Evolutionary conservation across 129 eudicot species (phyloP).

Genomic region (Mikania micrantha): DNA sequence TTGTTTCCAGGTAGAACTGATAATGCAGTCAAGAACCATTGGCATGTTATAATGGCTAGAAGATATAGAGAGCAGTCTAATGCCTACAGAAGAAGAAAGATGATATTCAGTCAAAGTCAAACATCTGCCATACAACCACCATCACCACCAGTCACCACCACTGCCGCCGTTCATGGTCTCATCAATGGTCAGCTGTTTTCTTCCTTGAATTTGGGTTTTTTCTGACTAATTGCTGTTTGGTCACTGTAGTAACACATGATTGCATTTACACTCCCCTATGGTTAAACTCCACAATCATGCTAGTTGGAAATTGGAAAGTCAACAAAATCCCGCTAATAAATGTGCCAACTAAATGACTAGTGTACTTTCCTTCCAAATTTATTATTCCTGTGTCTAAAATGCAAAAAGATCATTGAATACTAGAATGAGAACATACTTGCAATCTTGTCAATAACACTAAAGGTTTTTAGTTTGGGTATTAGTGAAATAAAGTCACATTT

Average conservation of each 20-base stretch:
- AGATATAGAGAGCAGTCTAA: slow-evolving; percentile 42
- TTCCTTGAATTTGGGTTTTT: background rate
- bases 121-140: slow-evolving; percentile 13
- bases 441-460: background rate
- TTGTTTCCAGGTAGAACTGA: slow-evolving; percentile 86
- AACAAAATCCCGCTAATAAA: background rate
- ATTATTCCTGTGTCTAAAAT: background rate
- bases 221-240: slow-evolving; percentile 2
- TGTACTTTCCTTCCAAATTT: background rate
- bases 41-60: slow-evolving; percentile 92
- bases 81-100: slow-evolving; percentile 28
- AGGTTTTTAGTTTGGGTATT: no score
- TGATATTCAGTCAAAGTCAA: slow-evolving; percentile 23
- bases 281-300: background rate
- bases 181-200: slow-evolving; percentile 16
- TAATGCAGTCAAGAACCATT: slow-evolving; percentile 80
- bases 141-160: background rate
- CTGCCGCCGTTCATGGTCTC: slow-evolving; percentile 9
- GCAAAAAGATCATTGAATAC: background rate
- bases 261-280: background rate
- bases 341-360: slow-evolving; percentile 4
- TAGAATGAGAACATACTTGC: background rate
- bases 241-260: background rate
- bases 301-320: background rate
- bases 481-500: no score